Percentiles rank a stretch among this genome's conserved stretches.
phyloP scores from a whole-genome alignment of 805 yeast genomes.

The Saturnispora hagleri region DNA sequence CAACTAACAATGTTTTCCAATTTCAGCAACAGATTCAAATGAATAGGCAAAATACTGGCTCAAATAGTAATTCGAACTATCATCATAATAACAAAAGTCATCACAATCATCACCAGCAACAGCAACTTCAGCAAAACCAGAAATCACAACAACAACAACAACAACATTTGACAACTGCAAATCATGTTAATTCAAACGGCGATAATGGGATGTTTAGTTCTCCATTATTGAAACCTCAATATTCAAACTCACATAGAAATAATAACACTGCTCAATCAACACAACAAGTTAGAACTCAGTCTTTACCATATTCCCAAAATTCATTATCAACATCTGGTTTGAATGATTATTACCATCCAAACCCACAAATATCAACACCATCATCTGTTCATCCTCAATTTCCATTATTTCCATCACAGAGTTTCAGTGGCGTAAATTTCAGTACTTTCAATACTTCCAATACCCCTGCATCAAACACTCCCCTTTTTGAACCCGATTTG shows the following conservation, averaged over 20 bases:
- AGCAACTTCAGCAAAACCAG: constrained; percentile 2
- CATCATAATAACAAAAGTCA: neutral
- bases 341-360: constrained; percentile 3
- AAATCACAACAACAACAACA: constrained; percentile 4
- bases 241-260: constrained; percentile 2
- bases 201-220: constrained; percentile 3
- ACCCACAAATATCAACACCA: constrained; percentile 1
- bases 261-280: neutral
- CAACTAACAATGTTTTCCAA: constrained; percentile 20
- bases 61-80: constrained; percentile 1
- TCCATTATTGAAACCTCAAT: constrained; percentile 6
- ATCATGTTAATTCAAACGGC: neutral
- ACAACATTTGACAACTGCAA: constrained; percentile 2
- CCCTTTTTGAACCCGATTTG: constrained; percentile 8
- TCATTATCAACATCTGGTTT: constrained; percentile 2
- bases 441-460: constrained; percentile 1
- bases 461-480: constrained; percentile 4
- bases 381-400: constrained; percentile 3
- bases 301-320: neutral
- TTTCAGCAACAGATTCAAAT: constrained; percentile 19
- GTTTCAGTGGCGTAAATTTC: constrained; percentile 4
- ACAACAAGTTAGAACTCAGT: constrained; percentile 9
- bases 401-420: constrained; percentile 8
- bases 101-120: constrained; percentile 4
- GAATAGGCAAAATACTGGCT: constrained; percentile 6